A percentile compares a stretch with the other conserved stretches of the same genome.
phyloP scores from a whole-genome alignment of 768 basidiomycete genomes.

The Boletales sp. region DNA sequence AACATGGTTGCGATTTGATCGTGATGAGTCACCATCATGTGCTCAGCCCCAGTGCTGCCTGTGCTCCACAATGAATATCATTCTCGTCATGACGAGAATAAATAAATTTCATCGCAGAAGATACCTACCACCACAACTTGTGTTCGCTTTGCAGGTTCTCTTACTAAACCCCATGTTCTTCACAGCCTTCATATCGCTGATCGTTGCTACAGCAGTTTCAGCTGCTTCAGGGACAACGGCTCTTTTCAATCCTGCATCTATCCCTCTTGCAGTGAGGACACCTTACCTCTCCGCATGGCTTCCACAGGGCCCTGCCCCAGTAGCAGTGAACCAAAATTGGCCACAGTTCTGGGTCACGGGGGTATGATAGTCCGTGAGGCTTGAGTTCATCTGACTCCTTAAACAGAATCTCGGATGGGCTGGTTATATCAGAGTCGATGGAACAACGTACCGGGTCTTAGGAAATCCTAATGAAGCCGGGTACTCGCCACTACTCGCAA shows the following conservation, averaged over 20 bases:
- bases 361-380: constrained; percentile 36
- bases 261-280: constrained; percentile 62
- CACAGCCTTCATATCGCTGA: not conserved
- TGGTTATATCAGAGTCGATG: constrained; percentile 60
- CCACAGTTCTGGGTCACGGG: constrained; percentile 66
- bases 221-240: constrained; percentile 46
- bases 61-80: too few relatives aligned
- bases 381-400: constrained; percentile 4
- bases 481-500: constrained; percentile 39
- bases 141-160: too few relatives aligned
- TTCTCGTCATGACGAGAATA: too few relatives aligned
- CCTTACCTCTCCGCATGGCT: constrained; percentile 71
- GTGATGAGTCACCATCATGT: too few relatives aligned
- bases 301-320: constrained; percentile 45
- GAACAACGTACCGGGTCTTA: constrained; percentile 50
- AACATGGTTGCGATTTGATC: too few relatives aligned
- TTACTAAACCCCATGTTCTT: constrained; percentile 5
- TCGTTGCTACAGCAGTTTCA: not conserved
- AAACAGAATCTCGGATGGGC: constrained; percentile 60
- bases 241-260: constrained; percentile 55
- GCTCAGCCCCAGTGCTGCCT: too few relatives aligned
- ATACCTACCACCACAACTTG: too few relatives aligned
- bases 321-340: constrained; percentile 44
- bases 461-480: constrained; percentile 49
- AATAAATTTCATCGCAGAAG: too few relatives aligned